Evolutionary conservation across 2,329 filamentous ascomycete species (phyloP).

Genomic region (Claviceps sp.): DNA sequence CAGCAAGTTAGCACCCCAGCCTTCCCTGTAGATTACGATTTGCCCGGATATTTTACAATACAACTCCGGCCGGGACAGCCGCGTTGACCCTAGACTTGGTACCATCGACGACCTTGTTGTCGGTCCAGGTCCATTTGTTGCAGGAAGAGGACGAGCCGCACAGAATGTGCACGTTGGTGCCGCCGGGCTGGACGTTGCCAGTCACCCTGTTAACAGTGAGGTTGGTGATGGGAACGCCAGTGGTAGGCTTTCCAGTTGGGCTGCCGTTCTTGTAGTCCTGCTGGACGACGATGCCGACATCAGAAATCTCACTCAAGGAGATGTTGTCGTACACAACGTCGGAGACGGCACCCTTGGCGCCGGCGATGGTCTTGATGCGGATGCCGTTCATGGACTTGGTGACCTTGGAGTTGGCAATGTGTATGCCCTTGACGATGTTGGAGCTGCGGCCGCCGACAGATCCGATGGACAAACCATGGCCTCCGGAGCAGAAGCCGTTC

Average conservation of each 20-base stretch:
- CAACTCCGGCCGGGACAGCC: not conserved
- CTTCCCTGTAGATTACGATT: not conserved
- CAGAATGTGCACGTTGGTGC: not conserved
- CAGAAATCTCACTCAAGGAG: slow-evolving; percentile 22
- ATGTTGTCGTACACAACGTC: not conserved
- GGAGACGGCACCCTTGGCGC: not conserved
- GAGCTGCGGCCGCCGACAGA: not conserved
- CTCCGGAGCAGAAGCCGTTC: not conserved
- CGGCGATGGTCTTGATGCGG: not conserved
- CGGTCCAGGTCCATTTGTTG: not conserved
- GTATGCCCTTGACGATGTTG: not conserved
- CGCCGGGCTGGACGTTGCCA: not conserved
- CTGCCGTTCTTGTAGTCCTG: slow-evolving; percentile 36
- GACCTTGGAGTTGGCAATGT: slow-evolving; percentile 1
- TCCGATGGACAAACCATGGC: not conserved
- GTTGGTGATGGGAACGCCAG: slow-evolving; percentile 38
- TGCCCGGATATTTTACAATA: slow-evolving; percentile 2
- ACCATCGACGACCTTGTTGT: not conserved
- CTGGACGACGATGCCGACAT: slow-evolving; percentile 24
- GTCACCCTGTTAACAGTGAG: slow-evolving; percentile 22
- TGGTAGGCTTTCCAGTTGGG: slow-evolving; percentile 29
- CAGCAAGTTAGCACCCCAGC: not conserved
- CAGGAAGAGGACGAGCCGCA: not conserved
- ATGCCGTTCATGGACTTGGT: not conserved
- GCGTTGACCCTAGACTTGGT: not conserved